Conservation (phyloP, 495 filamentous ascomycete species). For the Saxophila tyrrhenica region DNA sequence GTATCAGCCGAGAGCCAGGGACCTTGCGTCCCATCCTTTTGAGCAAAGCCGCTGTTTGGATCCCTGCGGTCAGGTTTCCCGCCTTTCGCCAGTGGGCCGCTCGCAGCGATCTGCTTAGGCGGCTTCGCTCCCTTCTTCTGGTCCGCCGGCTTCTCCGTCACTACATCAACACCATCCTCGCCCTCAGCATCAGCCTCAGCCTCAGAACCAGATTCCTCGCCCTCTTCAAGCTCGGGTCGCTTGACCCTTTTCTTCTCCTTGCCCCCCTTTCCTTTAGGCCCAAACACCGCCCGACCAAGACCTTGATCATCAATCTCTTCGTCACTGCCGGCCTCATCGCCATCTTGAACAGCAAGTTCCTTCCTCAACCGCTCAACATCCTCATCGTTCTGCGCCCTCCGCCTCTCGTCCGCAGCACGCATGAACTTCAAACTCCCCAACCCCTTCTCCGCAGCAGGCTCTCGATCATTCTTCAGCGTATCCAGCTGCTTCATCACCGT, state of each 20-base stretch:
- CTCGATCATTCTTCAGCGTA: constrained; percentile 37
- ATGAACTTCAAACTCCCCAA: constrained; percentile 81
- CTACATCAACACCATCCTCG: constrained; percentile 11
- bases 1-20: too few species aligned
- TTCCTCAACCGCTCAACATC: constrained; percentile 62
- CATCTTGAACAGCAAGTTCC: constrained; percentile 44
- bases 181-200: constrained; percentile 21
- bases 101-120: neutral
- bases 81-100: too few species aligned
- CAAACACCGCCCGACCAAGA: constrained; percentile 31
- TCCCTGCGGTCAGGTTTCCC: too few species aligned
- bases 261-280: constrained; percentile 18
- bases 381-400: constrained; percentile 69
- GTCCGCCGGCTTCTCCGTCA: neutral
- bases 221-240: constrained; percentile 52
- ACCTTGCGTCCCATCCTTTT: too few species aligned
- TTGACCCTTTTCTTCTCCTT: constrained; percentile 22
- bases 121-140: neutral
- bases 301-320: constrained; percentile 13
- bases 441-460: constrained; percentile 23
- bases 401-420: constrained; percentile 69
- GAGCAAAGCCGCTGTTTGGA: too few species aligned
- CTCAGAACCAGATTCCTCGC: constrained; percentile 42
- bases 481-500: constrained; percentile 39
- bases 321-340: constrained; percentile 36